A percentile compares a stretch with the other conserved stretches of the same genome.
Conservation (phyloP, 805 yeast species). For the Saccharomycopsis microspora region DNA sequence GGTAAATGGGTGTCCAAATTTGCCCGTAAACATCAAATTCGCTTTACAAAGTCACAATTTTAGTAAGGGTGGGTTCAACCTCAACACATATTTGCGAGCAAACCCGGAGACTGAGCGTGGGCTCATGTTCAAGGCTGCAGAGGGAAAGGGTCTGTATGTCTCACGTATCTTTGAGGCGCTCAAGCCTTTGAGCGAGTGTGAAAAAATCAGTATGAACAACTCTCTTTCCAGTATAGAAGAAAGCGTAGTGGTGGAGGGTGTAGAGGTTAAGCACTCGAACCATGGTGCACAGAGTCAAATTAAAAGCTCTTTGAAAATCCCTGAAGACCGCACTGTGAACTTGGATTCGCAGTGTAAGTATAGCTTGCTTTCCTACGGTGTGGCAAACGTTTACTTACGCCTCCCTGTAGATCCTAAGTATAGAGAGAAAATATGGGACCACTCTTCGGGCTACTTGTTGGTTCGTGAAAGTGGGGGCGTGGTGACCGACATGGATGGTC, state of each 20-base stretch:
- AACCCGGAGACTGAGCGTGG: constrained; percentile 20
- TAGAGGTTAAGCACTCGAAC: constrained; percentile 89
- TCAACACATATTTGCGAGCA: constrained; percentile 2
- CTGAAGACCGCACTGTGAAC: constrained; percentile 50
- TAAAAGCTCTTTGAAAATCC: constrained; percentile 51
- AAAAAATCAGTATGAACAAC: constrained; percentile 33
- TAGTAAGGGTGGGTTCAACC: neutral
- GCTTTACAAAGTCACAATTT: constrained; percentile 20
- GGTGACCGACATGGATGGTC: constrained; percentile 78
- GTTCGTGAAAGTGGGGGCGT: constrained; percentile 85
- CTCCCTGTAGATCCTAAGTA: constrained; percentile 68
- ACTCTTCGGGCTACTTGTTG: constrained; percentile 88
- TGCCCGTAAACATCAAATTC: constrained; percentile 39
- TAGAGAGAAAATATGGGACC: constrained; percentile 97
- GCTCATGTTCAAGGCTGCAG: constrained; percentile 56
- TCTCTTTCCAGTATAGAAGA: constrained; percentile 31
- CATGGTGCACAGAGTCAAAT: constrained; percentile 76
- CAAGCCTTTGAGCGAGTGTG: neutral
- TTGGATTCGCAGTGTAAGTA: constrained; percentile 96
- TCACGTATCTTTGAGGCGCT: constrained; percentile 16
- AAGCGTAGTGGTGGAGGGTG: constrained; percentile 79
- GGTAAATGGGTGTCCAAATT: constrained; percentile 92
- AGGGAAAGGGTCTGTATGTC: constrained; percentile 57
- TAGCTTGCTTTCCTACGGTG: constrained; percentile 82
- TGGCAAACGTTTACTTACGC: constrained; percentile 85